These are phyloP conservation scores for Penicillium bovifimosum DNA, from an alignment of 495 filamentous ascomycete genomes.

Conservation along the genomic window DNA sequence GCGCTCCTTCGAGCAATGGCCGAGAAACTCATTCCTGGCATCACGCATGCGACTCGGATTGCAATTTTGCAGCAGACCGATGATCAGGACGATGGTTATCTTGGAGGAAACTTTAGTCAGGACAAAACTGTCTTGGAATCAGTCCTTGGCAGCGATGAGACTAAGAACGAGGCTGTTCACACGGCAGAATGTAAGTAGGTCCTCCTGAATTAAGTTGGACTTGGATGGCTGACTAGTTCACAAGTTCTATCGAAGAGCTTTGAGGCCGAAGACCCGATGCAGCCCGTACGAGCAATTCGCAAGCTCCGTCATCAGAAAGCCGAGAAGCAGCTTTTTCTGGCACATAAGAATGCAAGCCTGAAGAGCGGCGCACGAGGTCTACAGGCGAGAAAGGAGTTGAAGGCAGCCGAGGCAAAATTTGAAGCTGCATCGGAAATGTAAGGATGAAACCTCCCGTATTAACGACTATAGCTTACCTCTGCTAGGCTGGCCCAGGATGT, in stretches of 20 bases:
- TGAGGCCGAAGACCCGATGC: constrained; percentile 46
- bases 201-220: background rate
- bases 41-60: constrained; percentile 61
- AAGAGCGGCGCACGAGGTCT: constrained; percentile 68
- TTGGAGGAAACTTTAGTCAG: constrained; percentile 8
- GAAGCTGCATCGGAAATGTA: constrained; percentile 50
- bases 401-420: constrained; percentile 56
- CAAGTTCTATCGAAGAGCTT: constrained; percentile 42
- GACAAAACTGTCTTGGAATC: constrained; percentile 54
- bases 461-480: background rate
- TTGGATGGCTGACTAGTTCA: background rate
- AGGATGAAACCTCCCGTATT: constrained; percentile 5
- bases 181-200: constrained; percentile 50
- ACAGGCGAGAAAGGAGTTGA: constrained; percentile 65
- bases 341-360: constrained; percentile 64
- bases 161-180: constrained; percentile 50
- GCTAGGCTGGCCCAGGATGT: constrained; percentile 48
- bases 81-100: constrained; percentile 22
- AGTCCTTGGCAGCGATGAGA: constrained; percentile 60
- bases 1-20: constrained; percentile 69
- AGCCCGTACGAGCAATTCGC: constrained; percentile 53
- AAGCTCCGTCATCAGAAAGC: constrained; percentile 54
- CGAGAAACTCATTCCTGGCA: constrained; percentile 72
- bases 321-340: constrained; percentile 56
- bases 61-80: constrained; percentile 68